Base-by-base conservation (phyloP, 1,139 yeast species). In the Debaryomyces udenii region DNA sequence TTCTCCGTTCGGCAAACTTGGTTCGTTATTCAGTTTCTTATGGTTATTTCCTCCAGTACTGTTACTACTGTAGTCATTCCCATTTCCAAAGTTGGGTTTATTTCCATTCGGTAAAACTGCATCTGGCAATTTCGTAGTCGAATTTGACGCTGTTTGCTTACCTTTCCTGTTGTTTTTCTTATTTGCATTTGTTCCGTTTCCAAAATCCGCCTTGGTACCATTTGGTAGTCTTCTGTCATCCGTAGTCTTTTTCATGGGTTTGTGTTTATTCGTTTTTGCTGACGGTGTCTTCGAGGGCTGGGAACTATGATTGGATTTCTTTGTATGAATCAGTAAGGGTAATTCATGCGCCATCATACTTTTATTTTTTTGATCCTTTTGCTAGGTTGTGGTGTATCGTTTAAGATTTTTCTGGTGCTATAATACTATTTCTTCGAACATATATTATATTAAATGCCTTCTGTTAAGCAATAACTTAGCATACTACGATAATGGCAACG, bases 141-240 rank as follows among this genome's bases (percentile, higher is more conserved):
- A 27, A 14, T 35, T 28, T 10, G 37, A 29, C 9, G 37, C 31
- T 16, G 33, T 17, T 16, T 28, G 37, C 14, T 17, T 24, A 7
- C 28, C 16, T 18, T 49, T 35, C 18, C 44, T 48, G 6, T 42
- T 42, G 16, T 44, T 31, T 17, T 39, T 37, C 29, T 42, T 45
- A 32, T 37, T 45, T 27, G 41, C 35, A 13, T 17, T 18, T 10
- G 23, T 31, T 5, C 52, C 50, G 42, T 57, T 55, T 13, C 77
- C 77, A 55, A 72, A 71, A 46, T 70, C 66, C 17, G 69, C 76
- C 27, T 62, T 59, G 13, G 60, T 59, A 3, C 80, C 79, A 50
- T 65, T 71, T 7, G 79, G 79, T 37, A 73, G 59, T 33, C 52
- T 52, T 42, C 66, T 52, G 24, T 57, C 59, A 10, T 52, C 56